phyloP scores from a whole-genome alignment of 2,329 filamentous ascomycete species.

The Hymenoscyphus albidus region DNA sequence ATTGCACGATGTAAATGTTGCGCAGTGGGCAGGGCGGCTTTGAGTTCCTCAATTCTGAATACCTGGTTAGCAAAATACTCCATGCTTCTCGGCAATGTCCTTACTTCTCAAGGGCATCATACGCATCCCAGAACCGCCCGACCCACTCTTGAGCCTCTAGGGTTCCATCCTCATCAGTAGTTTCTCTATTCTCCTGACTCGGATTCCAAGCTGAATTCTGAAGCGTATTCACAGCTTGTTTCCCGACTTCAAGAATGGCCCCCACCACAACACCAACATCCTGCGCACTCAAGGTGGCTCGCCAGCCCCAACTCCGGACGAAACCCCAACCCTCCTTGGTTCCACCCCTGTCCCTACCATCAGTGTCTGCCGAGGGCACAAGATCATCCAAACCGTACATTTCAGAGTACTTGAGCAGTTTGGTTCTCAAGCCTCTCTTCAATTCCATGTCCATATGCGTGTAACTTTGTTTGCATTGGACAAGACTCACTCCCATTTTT shows the following conservation, averaged over 20 bases:
- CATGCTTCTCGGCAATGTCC: constrained; percentile 37
- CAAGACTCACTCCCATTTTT: constrained; percentile 95
- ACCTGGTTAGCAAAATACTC: constrained; percentile 38
- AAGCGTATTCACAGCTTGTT: constrained; percentile 34
- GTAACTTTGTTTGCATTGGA: constrained; percentile 92
- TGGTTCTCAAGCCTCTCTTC: constrained; percentile 79
- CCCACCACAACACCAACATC: constrained; percentile 93
- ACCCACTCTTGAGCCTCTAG: constrained; percentile 62
- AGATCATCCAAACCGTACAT: constrained; percentile 92
- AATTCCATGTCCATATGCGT: constrained; percentile 98
- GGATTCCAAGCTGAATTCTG: constrained; percentile 32
- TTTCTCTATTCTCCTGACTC: constrained; percentile 42
- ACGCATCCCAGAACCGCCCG: constrained; percentile 66
- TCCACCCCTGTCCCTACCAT: constrained; percentile 64
- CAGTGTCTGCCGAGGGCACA: constrained; percentile 73
- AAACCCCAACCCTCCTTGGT: constrained; percentile 95
- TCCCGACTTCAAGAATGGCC: constrained; percentile 88
- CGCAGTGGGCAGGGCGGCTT: constrained; percentile 73
- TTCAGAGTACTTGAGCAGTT: constrained; percentile 85
- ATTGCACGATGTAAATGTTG: constrained; percentile 90
- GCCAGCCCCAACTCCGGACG: constrained; percentile 96
- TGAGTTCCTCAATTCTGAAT: constrained; percentile 67
- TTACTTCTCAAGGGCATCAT: constrained; percentile 68
- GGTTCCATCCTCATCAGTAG: constrained; percentile 42
- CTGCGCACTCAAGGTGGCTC: constrained; percentile 85